Conservation (phyloP, 345 rosid species). For the Melastoma malabathricum region DNA sequence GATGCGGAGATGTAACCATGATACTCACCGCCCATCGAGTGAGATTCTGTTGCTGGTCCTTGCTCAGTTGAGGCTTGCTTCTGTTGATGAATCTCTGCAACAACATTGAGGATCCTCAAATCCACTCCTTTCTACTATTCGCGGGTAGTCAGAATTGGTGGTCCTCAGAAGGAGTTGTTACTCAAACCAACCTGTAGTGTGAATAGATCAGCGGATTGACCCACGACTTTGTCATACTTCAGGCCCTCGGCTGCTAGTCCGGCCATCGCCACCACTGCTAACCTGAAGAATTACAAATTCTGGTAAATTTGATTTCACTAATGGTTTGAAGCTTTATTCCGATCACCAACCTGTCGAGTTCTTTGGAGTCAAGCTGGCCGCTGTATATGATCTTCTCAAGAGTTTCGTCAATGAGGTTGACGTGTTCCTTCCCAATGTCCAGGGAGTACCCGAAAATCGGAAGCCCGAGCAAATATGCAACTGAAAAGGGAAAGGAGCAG, state of each 20-base stretch:
- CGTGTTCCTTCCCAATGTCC: conserved; percentile 91
- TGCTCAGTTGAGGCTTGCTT: conserved; percentile 66
- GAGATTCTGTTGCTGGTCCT: conserved; percentile 86
- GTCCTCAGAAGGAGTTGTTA: background rate
- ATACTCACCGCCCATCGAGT: conserved; percentile 92
- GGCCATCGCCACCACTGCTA: conserved; percentile 87
- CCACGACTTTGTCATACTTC: conserved; percentile 79
- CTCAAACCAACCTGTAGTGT: conserved; percentile 83
- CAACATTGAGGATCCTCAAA: background rate
- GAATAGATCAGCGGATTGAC: conserved; percentile 97
- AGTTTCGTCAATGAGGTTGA: conserved; percentile 70
- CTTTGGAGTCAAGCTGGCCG: conserved; percentile 80
- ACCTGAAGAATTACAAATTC: conserved; percentile 21
- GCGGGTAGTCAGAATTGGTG: too few relatives aligned
- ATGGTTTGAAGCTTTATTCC: too few relatives aligned
- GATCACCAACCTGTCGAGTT: conserved; percentile 54
- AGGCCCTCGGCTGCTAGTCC: conserved; percentile 94
- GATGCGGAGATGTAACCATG: background rate
- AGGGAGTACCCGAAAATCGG: conserved; percentile 80
- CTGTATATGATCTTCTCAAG: conserved; percentile 73
- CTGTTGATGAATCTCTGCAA: conserved; percentile 77
- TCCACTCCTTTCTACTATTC: too few relatives aligned
- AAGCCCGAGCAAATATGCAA: conserved; percentile 73
- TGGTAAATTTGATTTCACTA: too few relatives aligned
- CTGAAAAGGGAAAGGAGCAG: conserved; percentile 20